Evolutionary conservation across 148 eudicot genomes (phyloP).

Genomic region (Fagopyrum esculentum): DNA sequence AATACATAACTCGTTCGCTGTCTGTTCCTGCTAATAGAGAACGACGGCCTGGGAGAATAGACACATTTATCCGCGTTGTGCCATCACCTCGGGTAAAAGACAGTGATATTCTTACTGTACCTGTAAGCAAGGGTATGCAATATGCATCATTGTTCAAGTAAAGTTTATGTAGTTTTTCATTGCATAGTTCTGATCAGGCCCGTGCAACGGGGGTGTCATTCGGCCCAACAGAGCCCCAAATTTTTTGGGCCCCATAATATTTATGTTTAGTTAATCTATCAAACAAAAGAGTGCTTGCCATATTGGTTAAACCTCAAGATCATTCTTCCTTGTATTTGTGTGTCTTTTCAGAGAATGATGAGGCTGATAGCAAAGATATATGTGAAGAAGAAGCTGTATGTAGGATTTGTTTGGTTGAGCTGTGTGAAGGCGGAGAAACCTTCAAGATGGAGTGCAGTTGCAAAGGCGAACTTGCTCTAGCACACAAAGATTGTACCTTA

Average conservation of each 20-base stretch:
- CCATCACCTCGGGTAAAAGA: conserved; percentile 62
- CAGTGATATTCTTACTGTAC: conserved; percentile 14
- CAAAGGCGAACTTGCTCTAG: conserved; percentile 92
- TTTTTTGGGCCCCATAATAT: too few species aligned
- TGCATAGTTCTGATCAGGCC: neutral
- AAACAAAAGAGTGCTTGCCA: too few species aligned
- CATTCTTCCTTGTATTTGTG: neutral
- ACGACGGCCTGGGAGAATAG: conserved; percentile 32
- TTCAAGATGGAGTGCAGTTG: conserved; percentile 94
- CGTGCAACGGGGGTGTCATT: too few species aligned
- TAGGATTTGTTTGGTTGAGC: conserved; percentile 75
- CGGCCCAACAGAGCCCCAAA: too few species aligned
- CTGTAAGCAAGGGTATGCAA: neutral
- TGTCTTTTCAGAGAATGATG: conserved; percentile 37
- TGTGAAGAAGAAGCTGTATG: conserved; percentile 95
- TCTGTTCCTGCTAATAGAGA: conserved; percentile 65
- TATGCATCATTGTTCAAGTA: neutral
- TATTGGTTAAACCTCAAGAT: too few species aligned
- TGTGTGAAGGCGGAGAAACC: conserved; percentile 89
- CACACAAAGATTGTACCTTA: conserved; percentile 81
- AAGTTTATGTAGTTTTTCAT: too few species aligned
- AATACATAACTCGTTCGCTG: conserved; percentile 55
- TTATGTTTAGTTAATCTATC: too few species aligned
- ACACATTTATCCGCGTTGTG: conserved; percentile 69
- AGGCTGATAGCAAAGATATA: conserved; percentile 64